A percentile compares a stretch with the other conserved stretches of the same genome.
phyloP scores from a whole-genome alignment of 176 grass and related monocot species.

The Lolium perenne region DNA sequence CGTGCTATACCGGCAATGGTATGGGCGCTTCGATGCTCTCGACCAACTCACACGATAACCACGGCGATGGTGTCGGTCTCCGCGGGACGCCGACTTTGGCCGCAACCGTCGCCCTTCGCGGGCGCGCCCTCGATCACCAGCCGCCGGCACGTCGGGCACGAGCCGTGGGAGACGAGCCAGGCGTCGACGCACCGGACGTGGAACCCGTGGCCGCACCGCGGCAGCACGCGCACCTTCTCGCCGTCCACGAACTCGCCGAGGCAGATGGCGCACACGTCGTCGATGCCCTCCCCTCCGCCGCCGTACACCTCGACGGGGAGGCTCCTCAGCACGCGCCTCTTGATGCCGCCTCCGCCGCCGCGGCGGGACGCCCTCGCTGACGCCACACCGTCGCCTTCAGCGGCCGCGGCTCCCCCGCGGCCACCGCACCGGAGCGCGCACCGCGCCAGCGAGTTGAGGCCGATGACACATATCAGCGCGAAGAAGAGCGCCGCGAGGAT shows the following conservation, averaged over 20 bases:
- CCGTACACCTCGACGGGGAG: slow-evolving; percentile 74
- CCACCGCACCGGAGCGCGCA: slow-evolving; percentile 59
- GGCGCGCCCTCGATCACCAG: slow-evolving; percentile 29
- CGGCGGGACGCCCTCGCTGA: neutral
- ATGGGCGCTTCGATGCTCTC: neutral
- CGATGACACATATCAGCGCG: slow-evolving; percentile 62
- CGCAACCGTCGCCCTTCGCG: neutral
- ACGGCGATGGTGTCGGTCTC: slow-evolving; percentile 36
- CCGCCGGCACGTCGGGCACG: slow-evolving; percentile 76
- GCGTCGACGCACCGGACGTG: slow-evolving; percentile 79
- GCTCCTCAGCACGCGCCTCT: slow-evolving; percentile 61
- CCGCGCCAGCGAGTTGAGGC: slow-evolving; percentile 69
- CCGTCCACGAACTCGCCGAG: slow-evolving; percentile 80
- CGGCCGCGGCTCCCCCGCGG: neutral
- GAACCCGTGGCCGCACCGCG: slow-evolving; percentile 72
- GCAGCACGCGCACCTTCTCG: slow-evolving; percentile 79
- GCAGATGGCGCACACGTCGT: slow-evolving; percentile 77
- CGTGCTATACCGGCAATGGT: neutral
- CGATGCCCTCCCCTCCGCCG: neutral
- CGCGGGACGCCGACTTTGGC: neutral
- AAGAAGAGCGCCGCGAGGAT: slow-evolving; percentile 76
- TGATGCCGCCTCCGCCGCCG: slow-evolving; percentile 47
- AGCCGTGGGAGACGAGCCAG: slow-evolving; percentile 70
- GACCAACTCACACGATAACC: slow-evolving; percentile 26
- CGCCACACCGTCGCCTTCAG: neutral